Conservation (phyloP, 176 grass and related monocot genomes). For the Themeda triandra region DNA sequence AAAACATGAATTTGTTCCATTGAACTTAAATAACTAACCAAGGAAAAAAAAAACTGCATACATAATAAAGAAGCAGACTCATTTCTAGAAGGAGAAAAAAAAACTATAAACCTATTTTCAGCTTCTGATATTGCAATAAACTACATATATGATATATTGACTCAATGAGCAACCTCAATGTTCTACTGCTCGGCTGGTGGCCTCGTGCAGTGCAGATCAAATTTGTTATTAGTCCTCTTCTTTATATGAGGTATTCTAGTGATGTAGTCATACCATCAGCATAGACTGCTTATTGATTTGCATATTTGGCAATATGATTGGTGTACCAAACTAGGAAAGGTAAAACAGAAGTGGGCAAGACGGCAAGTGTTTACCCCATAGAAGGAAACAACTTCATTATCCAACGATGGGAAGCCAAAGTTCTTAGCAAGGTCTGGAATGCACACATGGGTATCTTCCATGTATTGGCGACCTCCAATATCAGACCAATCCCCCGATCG, state of each 20-base stretch:
- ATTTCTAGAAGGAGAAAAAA: not conserved
- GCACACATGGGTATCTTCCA: conserved; percentile 94
- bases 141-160: not conserved
- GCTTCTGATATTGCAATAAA: not conserved
- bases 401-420: conserved; percentile 39
- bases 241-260: not conserved
- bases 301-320: not conserved
- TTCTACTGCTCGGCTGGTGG: not conserved
- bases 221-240: not conserved
- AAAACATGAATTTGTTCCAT: not conserved
- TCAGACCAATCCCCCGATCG: conserved; percentile 82
- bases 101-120: not conserved
- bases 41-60: not conserved
- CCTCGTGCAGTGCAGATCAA: not conserved
- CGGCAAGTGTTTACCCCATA: conserved; percentile 61
- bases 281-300: not conserved
- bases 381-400: conserved; percentile 71
- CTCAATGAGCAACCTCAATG: not conserved
- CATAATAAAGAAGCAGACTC: not conserved
- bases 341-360: not conserved
- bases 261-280: not conserved
- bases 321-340: not conserved
- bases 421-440: conserved; percentile 78
- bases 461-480: conserved; percentile 69
- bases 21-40: not conserved